A percentile compares a stretch with the other conserved stretches of the same genome.
These are phyloP conservation scores for Flueggea neowawraea DNA, from an alignment of 441 rosid species.

Conservation along the genomic window DNA sequence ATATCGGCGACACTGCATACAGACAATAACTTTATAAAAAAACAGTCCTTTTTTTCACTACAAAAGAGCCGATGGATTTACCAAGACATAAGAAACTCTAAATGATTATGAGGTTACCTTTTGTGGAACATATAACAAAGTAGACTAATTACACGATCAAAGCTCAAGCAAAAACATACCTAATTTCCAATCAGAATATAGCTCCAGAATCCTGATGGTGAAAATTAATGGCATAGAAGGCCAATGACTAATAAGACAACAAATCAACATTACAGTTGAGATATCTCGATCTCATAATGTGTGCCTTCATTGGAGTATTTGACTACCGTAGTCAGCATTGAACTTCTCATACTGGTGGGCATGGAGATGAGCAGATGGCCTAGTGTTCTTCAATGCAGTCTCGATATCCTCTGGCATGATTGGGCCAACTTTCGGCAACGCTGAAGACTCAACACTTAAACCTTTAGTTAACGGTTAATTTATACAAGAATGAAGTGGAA, in stretches of 20 bases:
- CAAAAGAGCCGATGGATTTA: too few relatives aligned
- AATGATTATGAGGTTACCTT: too few relatives aligned
- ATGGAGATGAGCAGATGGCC: constrained; percentile 89
- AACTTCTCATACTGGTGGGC: constrained; percentile 82
- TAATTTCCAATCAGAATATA: background rate
- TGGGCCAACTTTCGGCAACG: constrained; percentile 74
- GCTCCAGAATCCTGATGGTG: background rate
- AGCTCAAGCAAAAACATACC: background rate
- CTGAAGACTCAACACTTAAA: constrained; percentile 25
- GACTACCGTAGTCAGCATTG: constrained; percentile 87
- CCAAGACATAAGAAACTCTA: too few relatives aligned
- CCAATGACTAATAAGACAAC: background rate
- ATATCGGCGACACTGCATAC: too few relatives aligned
- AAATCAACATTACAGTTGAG: too few relatives aligned
- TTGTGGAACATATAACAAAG: background rate
- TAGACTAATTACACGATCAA: background rate
- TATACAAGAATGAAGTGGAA: background rate
- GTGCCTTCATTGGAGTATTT: constrained; percentile 50
- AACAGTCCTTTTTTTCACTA: too few relatives aligned
- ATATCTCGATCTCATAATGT: background rate
- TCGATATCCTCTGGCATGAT: constrained; percentile 61
- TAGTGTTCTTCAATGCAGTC: constrained; percentile 66
- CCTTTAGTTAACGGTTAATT: background rate
- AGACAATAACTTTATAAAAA: too few relatives aligned
- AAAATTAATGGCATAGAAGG: background rate